These are phyloP conservation scores for Millerozyma miso DNA, from an alignment of 805 yeast species.

Conservation along the genomic window DNA sequence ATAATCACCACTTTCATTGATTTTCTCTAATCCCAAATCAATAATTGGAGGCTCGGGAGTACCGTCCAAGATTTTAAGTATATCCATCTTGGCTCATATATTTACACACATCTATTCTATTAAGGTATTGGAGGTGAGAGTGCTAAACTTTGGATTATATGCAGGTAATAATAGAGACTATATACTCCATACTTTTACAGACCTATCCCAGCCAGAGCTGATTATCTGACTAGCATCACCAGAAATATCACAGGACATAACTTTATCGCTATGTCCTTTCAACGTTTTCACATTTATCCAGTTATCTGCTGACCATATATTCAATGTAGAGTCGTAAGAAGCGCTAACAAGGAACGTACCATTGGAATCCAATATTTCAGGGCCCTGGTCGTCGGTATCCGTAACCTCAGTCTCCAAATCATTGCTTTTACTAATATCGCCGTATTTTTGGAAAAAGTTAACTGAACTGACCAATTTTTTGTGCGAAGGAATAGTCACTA, in stretches of 20 bases:
- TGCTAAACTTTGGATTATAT: no score
- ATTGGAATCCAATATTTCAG: constrained; percentile 20
- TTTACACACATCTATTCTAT: no score
- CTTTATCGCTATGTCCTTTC: constrained; percentile 57
- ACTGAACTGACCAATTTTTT: constrained; percentile 66
- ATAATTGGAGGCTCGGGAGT: constrained; percentile 81
- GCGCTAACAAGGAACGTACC: constrained; percentile 55
- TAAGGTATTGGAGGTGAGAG: no score
- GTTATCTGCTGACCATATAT: constrained; percentile 59
- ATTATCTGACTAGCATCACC: constrained; percentile 41
- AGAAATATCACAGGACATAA: constrained; percentile 64
- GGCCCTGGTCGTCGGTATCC: constrained; percentile 28
- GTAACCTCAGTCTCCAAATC: constrained; percentile 16
- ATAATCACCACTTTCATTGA: constrained; percentile 56
- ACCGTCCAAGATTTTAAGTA: constrained; percentile 70
- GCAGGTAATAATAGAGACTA: not conserved
- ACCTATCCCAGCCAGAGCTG: constrained; percentile 82
- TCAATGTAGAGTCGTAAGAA: constrained; percentile 69
- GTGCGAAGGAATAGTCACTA: constrained; percentile 67
- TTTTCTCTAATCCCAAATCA: constrained; percentile 46
- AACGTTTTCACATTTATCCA: constrained; percentile 59
- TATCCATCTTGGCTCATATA: constrained; percentile 49
- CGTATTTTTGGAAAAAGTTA: constrained; percentile 38
- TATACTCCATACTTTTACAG: constrained; percentile 58
- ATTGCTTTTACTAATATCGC: constrained; percentile 4